Base-by-base conservation (phyloP, 106 monocot genomes). In the Apostasia ramifera region DNA sequence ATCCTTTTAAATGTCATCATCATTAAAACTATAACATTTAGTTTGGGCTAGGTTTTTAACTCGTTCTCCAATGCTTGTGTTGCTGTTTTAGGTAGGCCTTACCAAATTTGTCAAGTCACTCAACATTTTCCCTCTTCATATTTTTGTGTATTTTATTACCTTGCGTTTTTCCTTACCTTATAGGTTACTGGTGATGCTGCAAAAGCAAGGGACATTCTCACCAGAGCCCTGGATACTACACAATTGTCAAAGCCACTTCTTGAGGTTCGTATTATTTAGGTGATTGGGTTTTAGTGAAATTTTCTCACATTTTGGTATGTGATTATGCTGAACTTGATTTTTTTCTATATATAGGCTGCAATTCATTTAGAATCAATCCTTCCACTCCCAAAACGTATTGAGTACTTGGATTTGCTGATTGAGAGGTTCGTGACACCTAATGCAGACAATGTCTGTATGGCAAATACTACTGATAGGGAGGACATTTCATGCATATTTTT, bases 401-500 rank as follows among this genome's bases (percentile, higher is more conserved):
- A 90, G 26, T 87, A 82, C 69, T 53, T 98, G 68, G 92, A 98
- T 87, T 90, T 85, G 13, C 75, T 93, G 44, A 92, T 98, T 40
- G 97, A 92, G 64, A 98, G 90, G 79, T 98, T 87, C 61, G 77
- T 87, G 46, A 81, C 78, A 1, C 85, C 85, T 5, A 76, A 71
- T 62, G 47, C 78, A 70, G 88, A 95, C 43, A 83, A 82, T 68
- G 59, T 81, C 13, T 63, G 67, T 62, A 40, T 73, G 47, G 73
- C 86, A 51, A 90, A 76, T 73, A 70, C 81, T 13, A 57, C 74
- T 45, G 92, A 90, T 39, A 85, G 85, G 70, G 97, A 98, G 74
- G 92, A 98, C 40, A 57, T 98, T 59, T 98, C 97, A 12, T 85
- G 52, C 66, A 85, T 93, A 68, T 93, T 87, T 79, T 79, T 98